Conservation (phyloP, 306 rosid genomes). For the Trifolium subterraneum region DNA sequence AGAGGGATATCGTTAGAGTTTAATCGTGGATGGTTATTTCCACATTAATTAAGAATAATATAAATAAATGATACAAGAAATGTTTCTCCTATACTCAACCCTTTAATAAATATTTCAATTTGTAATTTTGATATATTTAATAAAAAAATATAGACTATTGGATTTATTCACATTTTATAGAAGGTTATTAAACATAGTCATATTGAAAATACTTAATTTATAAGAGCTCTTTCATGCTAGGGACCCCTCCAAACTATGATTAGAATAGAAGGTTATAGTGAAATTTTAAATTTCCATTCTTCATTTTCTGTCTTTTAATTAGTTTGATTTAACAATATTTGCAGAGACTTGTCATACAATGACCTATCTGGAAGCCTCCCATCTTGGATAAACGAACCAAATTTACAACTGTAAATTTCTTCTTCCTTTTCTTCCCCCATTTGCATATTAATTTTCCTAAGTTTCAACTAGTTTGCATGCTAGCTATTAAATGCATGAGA, state of each 20-base stretch:
- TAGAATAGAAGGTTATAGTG: too few relatives aligned
- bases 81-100: too few relatives aligned
- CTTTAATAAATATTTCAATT: background rate
- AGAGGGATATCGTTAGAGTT: background rate
- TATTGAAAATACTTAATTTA: too few relatives aligned
- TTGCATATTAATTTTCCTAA: background rate
- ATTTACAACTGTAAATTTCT: conserved; percentile 63
- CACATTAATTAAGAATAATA: background rate
- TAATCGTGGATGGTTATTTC: background rate
- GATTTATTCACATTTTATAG: background rate
- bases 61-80: too few relatives aligned
- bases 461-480: too few relatives aligned
- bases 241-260: too few relatives aligned
- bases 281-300: background rate
- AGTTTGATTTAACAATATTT: conserved; percentile 31
- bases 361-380: conserved; percentile 73
- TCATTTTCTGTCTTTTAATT: background rate
- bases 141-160: background rate
- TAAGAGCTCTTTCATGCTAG: too few relatives aligned
- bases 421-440: background rate
- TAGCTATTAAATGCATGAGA: too few relatives aligned
- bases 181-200: background rate
- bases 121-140: background rate
- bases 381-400: conserved; percentile 62
- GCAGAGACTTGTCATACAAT: conserved; percentile 92